A percentile compares a stretch with the other conserved stretches of the same genome.
phyloP scores from a whole-genome alignment of 805 yeast genomes.

The Yamadazyma ubonensis region DNA sequence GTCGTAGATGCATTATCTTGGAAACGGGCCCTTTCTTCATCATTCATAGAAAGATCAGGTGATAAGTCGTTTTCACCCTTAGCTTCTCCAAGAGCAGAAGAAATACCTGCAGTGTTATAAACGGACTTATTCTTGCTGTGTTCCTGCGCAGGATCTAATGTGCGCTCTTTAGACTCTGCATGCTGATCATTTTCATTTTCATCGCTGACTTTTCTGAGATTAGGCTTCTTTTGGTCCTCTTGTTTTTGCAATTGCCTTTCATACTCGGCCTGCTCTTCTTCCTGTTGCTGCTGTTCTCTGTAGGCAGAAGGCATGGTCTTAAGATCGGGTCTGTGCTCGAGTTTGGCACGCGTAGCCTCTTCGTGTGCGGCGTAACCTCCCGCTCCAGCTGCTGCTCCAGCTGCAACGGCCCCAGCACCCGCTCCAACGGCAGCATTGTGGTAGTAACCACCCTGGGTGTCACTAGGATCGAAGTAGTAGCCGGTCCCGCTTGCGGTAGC shows the following conservation, averaged over 20 bases:
- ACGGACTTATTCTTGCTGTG: slow-evolving; percentile 33
- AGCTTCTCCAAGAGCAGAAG: slow-evolving; percentile 16
- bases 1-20: slow-evolving; percentile 14
- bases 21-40: background rate
- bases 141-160: slow-evolving; percentile 23
- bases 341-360: slow-evolving; percentile 16
- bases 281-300: slow-evolving; percentile 12
- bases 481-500: slow-evolving; percentile 24
- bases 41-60: slow-evolving; percentile 5
- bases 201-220: no score
- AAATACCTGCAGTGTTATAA: slow-evolving; percentile 28
- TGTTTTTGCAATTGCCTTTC: slow-evolving; percentile 10
- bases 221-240: slow-evolving; percentile 6
- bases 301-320: slow-evolving; percentile 20
- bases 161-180: no score
- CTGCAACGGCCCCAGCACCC: slow-evolving; percentile 1
- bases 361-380: background rate
- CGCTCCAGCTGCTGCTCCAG: background rate
- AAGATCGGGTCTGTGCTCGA: slow-evolving; percentile 14
- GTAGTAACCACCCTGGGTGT: background rate
- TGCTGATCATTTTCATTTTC: no score
- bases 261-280: slow-evolving; percentile 12
- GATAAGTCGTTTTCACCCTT: slow-evolving; percentile 7
- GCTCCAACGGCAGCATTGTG: background rate
- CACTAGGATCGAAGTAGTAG: background rate